Evolutionary conservation across 2,329 filamentous ascomycete genomes (phyloP).

Genomic region (Fusarium clavum): DNA sequence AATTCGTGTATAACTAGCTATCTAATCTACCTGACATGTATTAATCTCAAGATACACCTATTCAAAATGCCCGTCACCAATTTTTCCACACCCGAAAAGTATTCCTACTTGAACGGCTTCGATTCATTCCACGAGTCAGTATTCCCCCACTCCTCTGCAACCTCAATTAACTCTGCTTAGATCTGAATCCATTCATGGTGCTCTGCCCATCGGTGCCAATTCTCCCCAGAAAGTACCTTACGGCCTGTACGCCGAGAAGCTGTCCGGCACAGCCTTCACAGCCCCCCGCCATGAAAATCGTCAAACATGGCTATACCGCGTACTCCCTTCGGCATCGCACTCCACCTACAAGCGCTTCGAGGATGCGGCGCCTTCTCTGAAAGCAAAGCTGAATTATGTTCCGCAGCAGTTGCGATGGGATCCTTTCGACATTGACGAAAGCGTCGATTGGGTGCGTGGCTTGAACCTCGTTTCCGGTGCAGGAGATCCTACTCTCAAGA

Average conservation of each 20-base stretch:
- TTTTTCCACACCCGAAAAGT: slow-evolving; percentile 59
- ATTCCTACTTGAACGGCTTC: slow-evolving; percentile 83
- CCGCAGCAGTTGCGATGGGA: slow-evolving; percentile 89
- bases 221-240: slow-evolving; percentile 82
- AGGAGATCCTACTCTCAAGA: slow-evolving; percentile 82
- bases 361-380: background rate
- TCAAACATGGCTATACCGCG: slow-evolving; percentile 78
- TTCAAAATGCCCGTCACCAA: slow-evolving; percentile 37
- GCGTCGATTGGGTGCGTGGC: slow-evolving; percentile 64
- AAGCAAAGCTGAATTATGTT: slow-evolving; percentile 50
- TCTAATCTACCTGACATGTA: background rate
- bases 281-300: slow-evolving; percentile 75
- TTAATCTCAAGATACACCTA: background rate
- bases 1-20: background rate
- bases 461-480: slow-evolving; percentile 80
- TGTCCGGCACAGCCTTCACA: slow-evolving; percentile 78
- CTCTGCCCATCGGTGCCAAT: slow-evolving; percentile 80
- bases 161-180: slow-evolving; percentile 56
- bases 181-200: slow-evolving; percentile 78
- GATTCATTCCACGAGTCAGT: slow-evolving; percentile 77
- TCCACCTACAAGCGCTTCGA: slow-evolving; percentile 55
- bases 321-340: slow-evolving; percentile 72
- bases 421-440: slow-evolving; percentile 77
- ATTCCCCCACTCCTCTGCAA: rapidly evolving
- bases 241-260: slow-evolving; percentile 84